These are phyloP conservation scores for Geum urbanum DNA, from an alignment of 306 rosid species.

Conservation along the genomic window DNA sequence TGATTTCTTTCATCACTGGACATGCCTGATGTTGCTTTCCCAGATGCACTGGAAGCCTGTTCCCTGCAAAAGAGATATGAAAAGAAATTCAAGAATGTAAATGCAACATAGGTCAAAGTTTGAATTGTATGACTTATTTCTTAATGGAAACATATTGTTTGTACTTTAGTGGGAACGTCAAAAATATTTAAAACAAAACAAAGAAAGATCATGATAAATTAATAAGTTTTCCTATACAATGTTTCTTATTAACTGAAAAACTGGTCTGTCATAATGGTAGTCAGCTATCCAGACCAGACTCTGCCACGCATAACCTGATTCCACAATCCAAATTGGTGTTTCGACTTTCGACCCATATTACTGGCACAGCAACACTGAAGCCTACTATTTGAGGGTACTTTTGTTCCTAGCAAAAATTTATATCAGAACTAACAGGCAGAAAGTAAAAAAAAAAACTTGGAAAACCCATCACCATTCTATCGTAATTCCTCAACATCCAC, in stretches of 20 bases:
- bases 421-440: not conserved
- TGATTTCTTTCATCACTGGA: conserved; percentile 96
- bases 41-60: conserved; percentile 96
- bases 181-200: not conserved
- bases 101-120: not conserved
- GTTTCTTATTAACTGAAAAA: not conserved
- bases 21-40: conserved; percentile 95
- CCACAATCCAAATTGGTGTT: not conserved
- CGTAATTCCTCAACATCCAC: not conserved
- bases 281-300: not conserved
- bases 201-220: not conserved
- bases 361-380: not conserved
- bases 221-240: not conserved
- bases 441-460: not conserved
- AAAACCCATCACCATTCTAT: not conserved
- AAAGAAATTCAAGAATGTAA: not conserved
- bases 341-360: not conserved
- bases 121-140: not conserved
- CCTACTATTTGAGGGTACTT: not conserved
- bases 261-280: not conserved
- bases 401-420: not conserved
- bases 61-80: conserved; percentile 54
- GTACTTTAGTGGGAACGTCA: too few species aligned
- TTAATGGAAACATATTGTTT: not conserved
- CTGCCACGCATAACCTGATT: not conserved